Base-by-base conservation (phyloP, 345 rosid genomes). In the Crucihimalaya himalaica region DNA sequence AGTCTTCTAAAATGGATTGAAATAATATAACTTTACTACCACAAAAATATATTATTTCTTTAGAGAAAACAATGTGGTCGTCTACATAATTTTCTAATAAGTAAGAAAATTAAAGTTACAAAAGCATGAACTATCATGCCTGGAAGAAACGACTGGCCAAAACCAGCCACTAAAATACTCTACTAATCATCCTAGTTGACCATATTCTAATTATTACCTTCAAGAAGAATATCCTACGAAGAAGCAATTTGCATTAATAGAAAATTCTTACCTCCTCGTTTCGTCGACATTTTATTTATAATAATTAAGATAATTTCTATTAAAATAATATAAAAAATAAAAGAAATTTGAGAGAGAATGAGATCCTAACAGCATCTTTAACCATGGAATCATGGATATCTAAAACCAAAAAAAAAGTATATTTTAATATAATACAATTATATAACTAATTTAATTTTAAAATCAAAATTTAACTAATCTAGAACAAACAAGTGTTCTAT, bases 141-240 rank as follows among this genome's bases (percentile, higher is more conserved):
- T 13, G n/a, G 12, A 57, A 66, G 2, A 60, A 56, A 57, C 78
- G 57, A 73, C 10, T 11, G 66, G 59, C 52, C 21, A 47, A 66
- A 66, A 35, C 34, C 25, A 35, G 3, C 77, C 65, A 47, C 42
- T 64, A 32, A 47, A 27, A 5, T 27, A 27, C 3, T 27, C 31
- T 27, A 34, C 29, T 34, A 47, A 55, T 35, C 60, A 47, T 46
- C 72, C 72, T 48, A 73, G 5, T 73, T 73, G 65, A 55, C 21
- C 29, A 31, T 64, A 32, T 21, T 55, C 1, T 73, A 55, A 34
- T 34, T 10, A 34, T 29, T 21, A 18, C 25, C 19, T 10, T 12
- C 18, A 15, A 40, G 28, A 12, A 23, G n/a, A 54, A 55, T 37
- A 29, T 53, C 27, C 5, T 5, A 35, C 1, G 25, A 20, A 14